Percentiles rank a stretch among this genome's conserved stretches.
phyloP scores from a whole-genome alignment of 805 yeast genomes.

The Saccharomyces mikatae region DNA sequence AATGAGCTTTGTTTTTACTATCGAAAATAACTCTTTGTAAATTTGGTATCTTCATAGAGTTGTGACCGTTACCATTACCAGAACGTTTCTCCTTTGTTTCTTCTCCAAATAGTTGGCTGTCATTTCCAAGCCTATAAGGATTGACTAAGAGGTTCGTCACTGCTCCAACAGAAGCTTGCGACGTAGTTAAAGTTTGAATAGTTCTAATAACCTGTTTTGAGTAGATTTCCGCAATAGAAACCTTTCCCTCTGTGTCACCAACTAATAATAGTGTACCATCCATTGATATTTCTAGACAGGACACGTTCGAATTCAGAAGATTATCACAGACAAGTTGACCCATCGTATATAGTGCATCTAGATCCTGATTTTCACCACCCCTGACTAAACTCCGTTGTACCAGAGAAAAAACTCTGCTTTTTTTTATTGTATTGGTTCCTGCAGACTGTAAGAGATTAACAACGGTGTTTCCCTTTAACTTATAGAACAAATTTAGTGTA shows the following conservation, averaged over 20 bases:
- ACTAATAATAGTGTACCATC: constrained; percentile 69
- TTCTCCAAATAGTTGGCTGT: not conserved
- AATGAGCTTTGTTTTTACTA: constrained; percentile 26
- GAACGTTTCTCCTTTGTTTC: not conserved
- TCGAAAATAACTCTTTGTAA: constrained; percentile 54
- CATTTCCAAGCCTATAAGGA: constrained; percentile 4
- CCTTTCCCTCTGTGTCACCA: constrained; percentile 68
- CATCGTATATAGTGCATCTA: constrained; percentile 16
- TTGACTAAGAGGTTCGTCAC: constrained; percentile 21
- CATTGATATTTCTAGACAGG: constrained; percentile 50
- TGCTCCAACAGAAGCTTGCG: constrained; percentile 19
- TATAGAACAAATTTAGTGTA: constrained; percentile 23
- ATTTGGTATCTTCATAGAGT: constrained; percentile 42
- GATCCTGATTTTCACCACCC: constrained; percentile 31
- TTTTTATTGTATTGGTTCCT: constrained; percentile 38
- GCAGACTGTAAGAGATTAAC: constrained; percentile 38
- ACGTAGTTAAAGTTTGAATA: constrained; percentile 30
- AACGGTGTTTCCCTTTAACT: constrained; percentile 33
- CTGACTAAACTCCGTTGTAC: constrained; percentile 28
- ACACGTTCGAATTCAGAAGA: constrained; percentile 32
- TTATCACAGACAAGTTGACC: constrained; percentile 23
- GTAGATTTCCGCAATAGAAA: constrained; percentile 58
- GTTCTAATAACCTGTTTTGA: constrained; percentile 61
- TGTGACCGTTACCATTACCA: constrained; percentile 3
- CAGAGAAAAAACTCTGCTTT: constrained; percentile 36